phyloP scores from a whole-genome alignment of 164 flowering plant genomes.

The Nymphaea colorata region DNA sequence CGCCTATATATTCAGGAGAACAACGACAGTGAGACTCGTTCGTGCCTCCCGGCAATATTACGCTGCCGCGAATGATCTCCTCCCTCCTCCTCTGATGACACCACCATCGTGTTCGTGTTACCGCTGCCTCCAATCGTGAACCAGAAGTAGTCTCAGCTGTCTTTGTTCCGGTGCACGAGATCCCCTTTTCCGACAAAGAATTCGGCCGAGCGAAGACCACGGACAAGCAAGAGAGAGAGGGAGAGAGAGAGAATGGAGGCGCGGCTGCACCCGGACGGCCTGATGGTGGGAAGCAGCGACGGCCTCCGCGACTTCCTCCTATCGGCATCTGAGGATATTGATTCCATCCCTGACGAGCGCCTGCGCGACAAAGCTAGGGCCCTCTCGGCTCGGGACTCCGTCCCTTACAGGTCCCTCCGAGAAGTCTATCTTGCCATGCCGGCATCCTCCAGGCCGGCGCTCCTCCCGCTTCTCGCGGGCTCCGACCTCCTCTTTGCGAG shows the following conservation, averaged over 20 bases:
- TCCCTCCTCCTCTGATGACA: too few species aligned
- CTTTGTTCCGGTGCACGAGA: too few species aligned
- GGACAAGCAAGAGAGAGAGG: background rate
- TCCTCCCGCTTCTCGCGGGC: conserved; percentile 35
- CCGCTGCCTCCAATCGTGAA: too few species aligned
- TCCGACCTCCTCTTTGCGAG: conserved; percentile 48
- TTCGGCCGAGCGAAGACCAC: background rate
- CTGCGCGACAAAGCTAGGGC: conserved; percentile 33
- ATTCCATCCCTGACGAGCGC: conserved; percentile 24
- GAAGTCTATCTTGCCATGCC: conserved; percentile 37
- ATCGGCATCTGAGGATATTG: conserved; percentile 20
- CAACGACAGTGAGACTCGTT: too few species aligned
- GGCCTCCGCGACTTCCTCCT: conserved; percentile 37
- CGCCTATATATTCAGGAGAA: too few species aligned
- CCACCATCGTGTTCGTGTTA: too few species aligned
- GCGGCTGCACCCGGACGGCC: conserved; percentile 4
- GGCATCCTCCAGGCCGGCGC: conserved; percentile 31
- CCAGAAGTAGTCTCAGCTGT: too few species aligned
- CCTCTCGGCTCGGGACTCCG: conserved; percentile 23
- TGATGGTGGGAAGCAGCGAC: conserved; percentile 36
- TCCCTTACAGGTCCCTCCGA: conserved; percentile 47
- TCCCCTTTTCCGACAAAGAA: too few species aligned
- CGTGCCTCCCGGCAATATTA: too few species aligned
- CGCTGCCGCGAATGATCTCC: too few species aligned
- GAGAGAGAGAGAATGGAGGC: background rate